Base-by-base conservation (phyloP, 2,329 filamentous ascomycete species). In the Alternaria brassicicola region DNA sequence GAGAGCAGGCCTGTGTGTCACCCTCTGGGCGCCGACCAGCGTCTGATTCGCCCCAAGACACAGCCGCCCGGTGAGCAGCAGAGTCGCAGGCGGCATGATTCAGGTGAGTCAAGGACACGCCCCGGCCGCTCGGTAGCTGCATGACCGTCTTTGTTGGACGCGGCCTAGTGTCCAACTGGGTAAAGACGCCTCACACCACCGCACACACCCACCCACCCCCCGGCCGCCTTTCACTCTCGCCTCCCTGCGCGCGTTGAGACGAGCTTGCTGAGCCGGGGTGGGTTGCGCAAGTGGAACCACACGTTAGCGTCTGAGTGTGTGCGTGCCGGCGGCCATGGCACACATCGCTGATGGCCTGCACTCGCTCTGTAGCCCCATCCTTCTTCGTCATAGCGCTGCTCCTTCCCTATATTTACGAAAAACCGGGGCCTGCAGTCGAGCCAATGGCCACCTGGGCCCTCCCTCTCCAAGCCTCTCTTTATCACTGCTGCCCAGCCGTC, bases 351-450 rank as follows among this genome's bases (percentile, higher is more conserved):
- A 66, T 68, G 67, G 63, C 54, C 66, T 71, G 66, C 66, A 66
- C 66, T 53, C 59, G 63, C 67, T 65, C 71, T 74, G 71, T 72
- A 61, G 64, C 62, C 66, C 60, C 70, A 67, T 64, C 72, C 72
- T 67, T 68, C 66, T 72, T 74, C 73, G 74, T 76, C 74, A 76
- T 76, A 69, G 73, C 72, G 70, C 67, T 39, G 52, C 63, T 73
- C 72, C 72, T 73, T 71, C 70, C 72, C 70, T 75, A 71, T 76
- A 75, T 75, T 75, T 76, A 73, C 70, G 65, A 66, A 72, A 69
- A 67, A 67, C 67, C 64, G 66, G 72, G 71, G 67, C 68, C 36
- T 52, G 42, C 59, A 42, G 38, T 52, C 28, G 28, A 62, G 63
- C 71, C 74, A 75, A 76, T 76, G 57, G 63, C 65, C 56, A 42